These are phyloP conservation scores for Penicillium sp. DNA, from an alignment of 2,329 filamentous ascomycete genomes.

Conservation along the genomic window DNA sequence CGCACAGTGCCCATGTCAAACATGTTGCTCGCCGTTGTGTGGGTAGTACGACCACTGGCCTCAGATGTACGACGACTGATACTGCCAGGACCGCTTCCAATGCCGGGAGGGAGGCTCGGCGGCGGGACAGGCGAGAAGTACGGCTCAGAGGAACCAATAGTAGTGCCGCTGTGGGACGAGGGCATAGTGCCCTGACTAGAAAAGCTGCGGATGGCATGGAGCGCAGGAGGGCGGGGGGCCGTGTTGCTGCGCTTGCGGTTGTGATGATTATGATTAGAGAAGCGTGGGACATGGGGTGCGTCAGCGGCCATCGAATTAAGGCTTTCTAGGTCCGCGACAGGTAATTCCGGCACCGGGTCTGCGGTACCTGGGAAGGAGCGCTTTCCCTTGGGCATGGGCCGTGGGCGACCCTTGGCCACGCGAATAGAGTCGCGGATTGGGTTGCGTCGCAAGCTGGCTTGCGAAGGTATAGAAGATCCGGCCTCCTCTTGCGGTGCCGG, in stretches of 20 bases:
- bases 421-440: slow-evolving; percentile 86
- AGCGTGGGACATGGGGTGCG: slow-evolving; percentile 55
- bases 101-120: slow-evolving; percentile 14
- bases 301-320: slow-evolving; percentile 41
- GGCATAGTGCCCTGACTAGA: slow-evolving; percentile 51
- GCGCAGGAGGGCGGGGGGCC: slow-evolving; percentile 58
- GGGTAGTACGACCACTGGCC: slow-evolving; percentile 48
- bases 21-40: slow-evolving; percentile 58
- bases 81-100: slow-evolving; percentile 41
- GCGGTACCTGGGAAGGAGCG: slow-evolving; percentile 36
- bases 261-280: slow-evolving; percentile 71
- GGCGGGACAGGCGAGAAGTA: slow-evolving; percentile 41
- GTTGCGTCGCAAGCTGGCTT: slow-evolving; percentile 52
- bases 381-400: slow-evolving; percentile 42
- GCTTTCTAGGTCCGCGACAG: slow-evolving; percentile 27
- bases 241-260: slow-evolving; percentile 89
- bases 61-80: slow-evolving; percentile 57
- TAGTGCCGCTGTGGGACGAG: slow-evolving; percentile 55
- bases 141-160: slow-evolving; percentile 62
- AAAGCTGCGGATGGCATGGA: slow-evolving; percentile 74
- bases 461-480: slow-evolving; percentile 44
- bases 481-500: slow-evolving; percentile 50
- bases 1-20: slow-evolving; percentile 90
- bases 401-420: slow-evolving; percentile 73
- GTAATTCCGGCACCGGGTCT: slow-evolving; percentile 36